phyloP scores from a whole-genome alignment of 345 rosid genomes.

The Acer yangbiense region DNA sequence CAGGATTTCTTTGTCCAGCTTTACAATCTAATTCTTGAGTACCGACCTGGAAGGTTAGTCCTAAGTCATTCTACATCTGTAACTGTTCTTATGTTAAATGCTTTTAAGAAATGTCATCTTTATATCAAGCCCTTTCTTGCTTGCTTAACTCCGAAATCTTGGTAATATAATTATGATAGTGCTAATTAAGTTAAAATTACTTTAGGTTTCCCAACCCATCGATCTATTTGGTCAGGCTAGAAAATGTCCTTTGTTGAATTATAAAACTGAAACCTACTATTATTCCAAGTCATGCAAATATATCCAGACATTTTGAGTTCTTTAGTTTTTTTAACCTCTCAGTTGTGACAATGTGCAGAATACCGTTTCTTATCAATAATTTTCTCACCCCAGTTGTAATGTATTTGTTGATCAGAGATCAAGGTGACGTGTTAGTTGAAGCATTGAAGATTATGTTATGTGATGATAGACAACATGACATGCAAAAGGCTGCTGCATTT shows the following conservation, averaged over 20 bases:
- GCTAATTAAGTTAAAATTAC: not conserved
- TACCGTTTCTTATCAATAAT: not conserved
- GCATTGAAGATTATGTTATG: slow-evolving; percentile 92
- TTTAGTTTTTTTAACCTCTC: not conserved
- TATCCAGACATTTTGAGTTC: not conserved
- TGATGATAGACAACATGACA: slow-evolving; percentile 94
- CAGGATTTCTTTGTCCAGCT: slow-evolving; percentile 91
- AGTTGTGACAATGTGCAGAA: not conserved
- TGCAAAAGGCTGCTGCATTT: slow-evolving; percentile 98
- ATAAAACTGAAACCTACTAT: not conserved
- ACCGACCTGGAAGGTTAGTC: slow-evolving; percentile 93
- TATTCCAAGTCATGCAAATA: not conserved
- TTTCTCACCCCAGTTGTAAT: slow-evolving; percentile 15
- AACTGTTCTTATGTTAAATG: slow-evolving; percentile 6
- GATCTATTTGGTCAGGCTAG: not conserved
- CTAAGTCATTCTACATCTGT: not conserved
- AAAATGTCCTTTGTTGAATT: not conserved
- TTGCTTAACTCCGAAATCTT: not conserved
- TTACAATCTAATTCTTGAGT: slow-evolving; percentile 84
- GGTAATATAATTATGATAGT: not conserved
- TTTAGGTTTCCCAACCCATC: not conserved
- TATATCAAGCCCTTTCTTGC: not conserved
- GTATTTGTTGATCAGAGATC: slow-evolving; percentile 56
- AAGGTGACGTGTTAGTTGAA: slow-evolving; percentile 83
- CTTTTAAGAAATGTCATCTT: not conserved